These are phyloP conservation scores for Jamesozyma rosinii DNA, from an alignment of 805 yeast genomes.

Conservation along the genomic window DNA sequence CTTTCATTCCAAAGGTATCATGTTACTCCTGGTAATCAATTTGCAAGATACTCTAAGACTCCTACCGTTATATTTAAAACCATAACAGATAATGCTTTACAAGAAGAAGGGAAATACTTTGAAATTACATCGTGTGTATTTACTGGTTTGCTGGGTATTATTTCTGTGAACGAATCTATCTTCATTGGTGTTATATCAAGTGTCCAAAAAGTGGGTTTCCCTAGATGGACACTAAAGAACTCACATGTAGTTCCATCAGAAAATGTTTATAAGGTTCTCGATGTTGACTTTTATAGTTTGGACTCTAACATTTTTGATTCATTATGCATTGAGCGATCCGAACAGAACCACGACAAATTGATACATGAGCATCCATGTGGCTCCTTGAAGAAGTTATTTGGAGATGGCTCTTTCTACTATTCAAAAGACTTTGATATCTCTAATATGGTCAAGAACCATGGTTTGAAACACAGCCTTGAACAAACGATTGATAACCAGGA, in stretches of 20 bases:
- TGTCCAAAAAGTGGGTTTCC: conserved; percentile 47
- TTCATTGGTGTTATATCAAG: conserved; percentile 53
- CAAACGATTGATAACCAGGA: conserved; percentile 46
- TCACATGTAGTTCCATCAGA: conserved; percentile 34
- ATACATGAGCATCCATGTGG: conserved; percentile 68
- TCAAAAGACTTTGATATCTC: conserved; percentile 88
- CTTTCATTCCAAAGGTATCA: conserved; percentile 43
- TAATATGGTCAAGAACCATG: conserved; percentile 64
- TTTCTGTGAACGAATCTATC: conserved; percentile 43
- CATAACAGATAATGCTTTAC: conserved; percentile 35
- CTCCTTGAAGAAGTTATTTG: conserved; percentile 59
- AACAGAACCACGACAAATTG: conserved; percentile 25
- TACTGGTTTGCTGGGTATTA: conserved; percentile 55
- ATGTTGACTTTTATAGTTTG: conserved; percentile 57
- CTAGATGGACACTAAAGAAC: conserved; percentile 31
- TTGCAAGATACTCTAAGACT: conserved; percentile 14
- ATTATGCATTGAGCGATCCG: conserved; percentile 19
- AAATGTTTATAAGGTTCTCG: conserved; percentile 43
- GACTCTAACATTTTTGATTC: conserved; percentile 47
- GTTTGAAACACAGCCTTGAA: conserved; percentile 34
- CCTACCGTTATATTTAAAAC: conserved; percentile 46
- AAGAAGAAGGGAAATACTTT: conserved; percentile 31
- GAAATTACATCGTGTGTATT: conserved; percentile 33
- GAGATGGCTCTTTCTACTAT: conserved; percentile 81
- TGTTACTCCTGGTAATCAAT: conserved; percentile 13